Evolutionary conservation across 1,139 yeast species (phyloP).

Genomic region (Geotrichum reessii): DNA sequence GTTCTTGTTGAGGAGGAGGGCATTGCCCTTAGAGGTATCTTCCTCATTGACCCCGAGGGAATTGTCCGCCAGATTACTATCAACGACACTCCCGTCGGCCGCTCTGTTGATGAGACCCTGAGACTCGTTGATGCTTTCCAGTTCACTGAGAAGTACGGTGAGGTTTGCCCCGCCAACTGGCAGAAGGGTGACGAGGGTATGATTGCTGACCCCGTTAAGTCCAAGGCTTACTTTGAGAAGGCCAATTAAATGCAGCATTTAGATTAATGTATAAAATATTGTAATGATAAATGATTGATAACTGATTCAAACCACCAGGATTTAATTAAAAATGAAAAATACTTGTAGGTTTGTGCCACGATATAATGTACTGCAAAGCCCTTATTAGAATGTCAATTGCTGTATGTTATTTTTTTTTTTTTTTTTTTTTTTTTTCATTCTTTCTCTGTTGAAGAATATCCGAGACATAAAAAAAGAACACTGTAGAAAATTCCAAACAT

Average conservation of each 20-base stretch:
- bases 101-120: constrained; percentile 94
- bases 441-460: background rate
- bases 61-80: constrained; percentile 89
- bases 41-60: constrained; percentile 95
- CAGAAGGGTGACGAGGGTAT: constrained; percentile 94
- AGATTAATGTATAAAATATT: background rate
- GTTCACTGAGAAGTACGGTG: constrained; percentile 97
- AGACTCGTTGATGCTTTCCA: constrained; percentile 98
- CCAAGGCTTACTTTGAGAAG: constrained; percentile 75
- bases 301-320: too few relatives aligned
- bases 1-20: constrained; percentile 94
- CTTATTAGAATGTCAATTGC: too few relatives aligned
- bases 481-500: background rate
- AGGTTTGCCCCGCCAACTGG: constrained; percentile 99
- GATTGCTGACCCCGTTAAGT: constrained; percentile 74
- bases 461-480: background rate
- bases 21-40: constrained; percentile 94
- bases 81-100: constrained; percentile 98
- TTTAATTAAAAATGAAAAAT: too few relatives aligned
- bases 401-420: too few relatives aligned
- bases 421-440: too few relatives aligned
- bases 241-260: constrained; percentile 37
- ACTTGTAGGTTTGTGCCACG: too few relatives aligned
- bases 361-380: too few relatives aligned
- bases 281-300: background rate